These are phyloP conservation scores for Decorospora gaudefroyi DNA, from an alignment of 2,329 filamentous ascomycete genomes.

Conservation along the genomic window DNA sequence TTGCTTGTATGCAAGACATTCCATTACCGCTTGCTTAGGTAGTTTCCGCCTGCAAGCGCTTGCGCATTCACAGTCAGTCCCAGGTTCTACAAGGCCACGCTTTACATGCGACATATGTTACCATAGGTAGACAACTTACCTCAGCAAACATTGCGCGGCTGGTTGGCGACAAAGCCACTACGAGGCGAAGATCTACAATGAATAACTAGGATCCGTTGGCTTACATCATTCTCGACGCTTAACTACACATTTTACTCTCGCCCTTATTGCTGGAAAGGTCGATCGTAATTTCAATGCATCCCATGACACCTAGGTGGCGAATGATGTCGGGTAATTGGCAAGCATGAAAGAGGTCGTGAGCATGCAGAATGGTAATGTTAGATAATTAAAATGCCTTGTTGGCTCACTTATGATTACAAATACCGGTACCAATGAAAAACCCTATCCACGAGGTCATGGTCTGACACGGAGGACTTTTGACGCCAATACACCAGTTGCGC, in stretches of 20 bases:
- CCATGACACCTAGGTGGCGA: too few species aligned
- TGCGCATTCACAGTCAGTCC: constrained; percentile 8
- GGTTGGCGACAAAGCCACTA: not conserved
- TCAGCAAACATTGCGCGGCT: not conserved
- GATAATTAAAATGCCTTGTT: not conserved
- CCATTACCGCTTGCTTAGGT: constrained; percentile 5
- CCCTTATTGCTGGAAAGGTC: too few species aligned
- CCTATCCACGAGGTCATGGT: constrained; percentile 1
- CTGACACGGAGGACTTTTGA: constrained; percentile 3
- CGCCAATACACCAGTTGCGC: constrained; percentile 16
- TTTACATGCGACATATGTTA: constrained; percentile 1
- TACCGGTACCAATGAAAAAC: constrained; percentile 6
- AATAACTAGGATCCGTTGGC: too few species aligned
- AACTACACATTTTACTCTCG: too few species aligned
- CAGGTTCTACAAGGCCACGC: constrained; percentile 5
- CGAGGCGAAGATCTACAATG: too few species aligned
- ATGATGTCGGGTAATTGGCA: too few species aligned
- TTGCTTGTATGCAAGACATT: constrained; percentile 11
- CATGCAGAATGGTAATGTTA: too few species aligned
- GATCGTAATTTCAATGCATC: too few species aligned
- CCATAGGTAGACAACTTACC: too few species aligned
- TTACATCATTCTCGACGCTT: too few species aligned
- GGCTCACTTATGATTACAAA: too few species aligned
- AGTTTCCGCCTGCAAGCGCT: constrained; percentile 7
- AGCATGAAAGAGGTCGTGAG: too few species aligned